Conservation (phyloP, 768 basidiomycete species). For the Mycena galopus region DNA sequence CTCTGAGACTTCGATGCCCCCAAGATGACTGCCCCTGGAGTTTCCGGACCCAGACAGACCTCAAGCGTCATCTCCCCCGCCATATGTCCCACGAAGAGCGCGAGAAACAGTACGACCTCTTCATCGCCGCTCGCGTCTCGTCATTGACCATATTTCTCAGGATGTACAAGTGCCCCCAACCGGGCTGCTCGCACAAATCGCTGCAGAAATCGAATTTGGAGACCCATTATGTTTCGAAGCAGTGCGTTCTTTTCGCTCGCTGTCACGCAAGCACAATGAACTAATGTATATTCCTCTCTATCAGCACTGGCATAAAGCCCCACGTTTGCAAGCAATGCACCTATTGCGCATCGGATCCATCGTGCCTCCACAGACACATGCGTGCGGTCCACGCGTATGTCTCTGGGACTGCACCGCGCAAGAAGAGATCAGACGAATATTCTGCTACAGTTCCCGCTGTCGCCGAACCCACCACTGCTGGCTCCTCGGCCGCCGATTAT, state of each 20-base stretch:
- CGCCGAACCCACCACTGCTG: background rate
- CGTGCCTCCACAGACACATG: constrained; percentile 19
- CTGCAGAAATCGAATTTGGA: constrained; percentile 26
- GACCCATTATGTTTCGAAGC: constrained; percentile 13
- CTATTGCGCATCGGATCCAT: constrained; percentile 15
- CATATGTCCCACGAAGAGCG: constrained; percentile 17
- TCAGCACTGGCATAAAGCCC: constrained; percentile 14
- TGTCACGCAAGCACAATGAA: background rate
- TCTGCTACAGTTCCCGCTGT: background rate
- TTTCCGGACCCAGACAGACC: background rate
- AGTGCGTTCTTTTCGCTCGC: background rate
- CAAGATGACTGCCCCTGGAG: constrained; percentile 17
- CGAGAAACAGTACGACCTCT: background rate
- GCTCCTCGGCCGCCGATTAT: background rate
- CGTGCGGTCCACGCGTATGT: background rate
- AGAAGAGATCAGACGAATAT: background rate
- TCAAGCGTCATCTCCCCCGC: background rate
- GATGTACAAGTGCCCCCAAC: background rate
- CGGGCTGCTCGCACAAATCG: constrained; percentile 9
- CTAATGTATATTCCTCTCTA: background rate
- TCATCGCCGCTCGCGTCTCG: too few relatives aligned
- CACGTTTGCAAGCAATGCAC: constrained; percentile 10
- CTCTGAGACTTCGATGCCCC: constrained; percentile 10
- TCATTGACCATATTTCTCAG: background rate
- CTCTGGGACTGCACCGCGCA: background rate